Evolutionary conservation across 2,329 filamentous ascomycete species (phyloP).

Genomic region (Fonsecaea erecta): DNA sequence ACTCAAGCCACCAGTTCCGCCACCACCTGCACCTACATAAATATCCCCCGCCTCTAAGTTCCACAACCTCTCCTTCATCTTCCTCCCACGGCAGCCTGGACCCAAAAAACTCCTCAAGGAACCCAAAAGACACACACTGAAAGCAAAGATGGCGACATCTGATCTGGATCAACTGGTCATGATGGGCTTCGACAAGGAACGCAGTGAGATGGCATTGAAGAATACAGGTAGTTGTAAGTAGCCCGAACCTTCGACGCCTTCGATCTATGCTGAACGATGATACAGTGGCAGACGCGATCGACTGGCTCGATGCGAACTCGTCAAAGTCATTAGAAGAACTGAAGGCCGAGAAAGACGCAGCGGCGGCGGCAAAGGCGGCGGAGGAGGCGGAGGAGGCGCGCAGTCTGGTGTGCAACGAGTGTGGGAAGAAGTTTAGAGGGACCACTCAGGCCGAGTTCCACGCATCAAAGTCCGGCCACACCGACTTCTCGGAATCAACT

Average conservation of each 20-base stretch:
- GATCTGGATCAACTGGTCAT: slow-evolving; percentile 66
- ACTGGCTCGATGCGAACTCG: slow-evolving; percentile 93
- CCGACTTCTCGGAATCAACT: slow-evolving; percentile 89
- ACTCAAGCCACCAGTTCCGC: neutral
- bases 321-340: slow-evolving; percentile 86
- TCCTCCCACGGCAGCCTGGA: neutral
- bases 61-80: neutral
- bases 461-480: slow-evolving; percentile 86
- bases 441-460: slow-evolving; percentile 85
- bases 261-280: slow-evolving; percentile 1
- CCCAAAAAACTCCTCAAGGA: neutral
- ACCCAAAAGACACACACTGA: neutral
- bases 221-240: slow-evolving; percentile 76
- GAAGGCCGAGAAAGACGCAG: slow-evolving; percentile 60
- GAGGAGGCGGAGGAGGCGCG: slow-evolving; percentile 67
- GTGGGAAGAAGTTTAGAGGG: slow-evolving; percentile 85
- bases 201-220: slow-evolving; percentile 81
- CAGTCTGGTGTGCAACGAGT: slow-evolving; percentile 92
- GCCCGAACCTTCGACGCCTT: neutral
- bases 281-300: slow-evolving; percentile 81
- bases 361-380: slow-evolving; percentile 66
- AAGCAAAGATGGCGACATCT: slow-evolving; percentile 41
- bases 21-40: neutral
- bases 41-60: neutral
- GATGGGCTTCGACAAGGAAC: slow-evolving; percentile 80